Base-by-base conservation (phyloP, 2,329 filamentous ascomycete genomes). In the Periconia macrospinosa region DNA sequence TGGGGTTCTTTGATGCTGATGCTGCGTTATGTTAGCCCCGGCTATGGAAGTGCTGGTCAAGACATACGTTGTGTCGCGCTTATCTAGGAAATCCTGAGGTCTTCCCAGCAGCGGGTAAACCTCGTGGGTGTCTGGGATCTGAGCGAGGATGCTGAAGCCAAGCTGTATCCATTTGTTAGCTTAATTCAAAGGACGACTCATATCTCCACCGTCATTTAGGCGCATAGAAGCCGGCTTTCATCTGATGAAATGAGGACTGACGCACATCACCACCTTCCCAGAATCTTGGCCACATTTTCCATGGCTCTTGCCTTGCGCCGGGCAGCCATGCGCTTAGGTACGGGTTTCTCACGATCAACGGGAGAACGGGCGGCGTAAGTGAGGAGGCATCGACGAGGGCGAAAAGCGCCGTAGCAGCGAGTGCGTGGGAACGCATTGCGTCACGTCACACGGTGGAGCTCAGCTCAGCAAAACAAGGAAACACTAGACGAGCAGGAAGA, bases 211-310 rank as follows among this genome's bases (percentile, higher is more conserved):
- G 7, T 41, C 37, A 3, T 41, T 18, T 10, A 3, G 17, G 41
- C 41, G 17, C 41, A 18, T 13, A 19, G 11, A 19, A 43, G n/a
- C n/a, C 17, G 5, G 17, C 11, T 23, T 5, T 43, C 41, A 17
- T 41, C 8, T 17, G 47, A 7, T n/a, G 6, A 17, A 17, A 44
- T 30, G 6, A 3, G 43, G 10, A 30, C n/a, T 7, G 30, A 49
- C 57, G 33, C 71, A 84, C 81, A 68, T 87, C 81, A 65, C 86
- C 79, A 33, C 89, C 89, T 7, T 87, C 90, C 81, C 87, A 92
- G 72, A 92, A 92, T 72, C 93, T 93, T 20, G 91, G 91, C 91
- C 91, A 96, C 75, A 85, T 83, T 50, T 85, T 82, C 91, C 91
- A 95, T 1, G 91, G 91, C 44, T 81, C 81, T 52, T 88, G 83